Evolutionary conservation across 1,284 basidiomycete species (phyloP).

Genomic region (Marasmius fiardii): DNA sequence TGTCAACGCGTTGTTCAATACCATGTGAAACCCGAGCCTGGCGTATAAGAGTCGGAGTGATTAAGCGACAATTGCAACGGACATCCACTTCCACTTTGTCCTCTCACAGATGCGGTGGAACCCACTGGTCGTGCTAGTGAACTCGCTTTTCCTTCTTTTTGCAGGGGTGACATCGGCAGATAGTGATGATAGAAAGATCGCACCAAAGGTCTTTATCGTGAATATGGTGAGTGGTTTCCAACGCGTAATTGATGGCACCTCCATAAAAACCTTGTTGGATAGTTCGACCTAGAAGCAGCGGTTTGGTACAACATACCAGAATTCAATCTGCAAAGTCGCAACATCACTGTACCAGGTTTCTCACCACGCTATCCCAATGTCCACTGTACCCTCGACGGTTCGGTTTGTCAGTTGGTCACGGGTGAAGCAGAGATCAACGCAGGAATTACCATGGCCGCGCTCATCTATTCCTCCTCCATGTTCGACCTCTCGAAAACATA

Average conservation of each 20-base stretch:
- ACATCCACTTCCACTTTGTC: no score
- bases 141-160: no score
- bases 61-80: no score
- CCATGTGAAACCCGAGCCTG: no score
- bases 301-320: conserved; percentile 20
- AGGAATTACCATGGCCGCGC: conserved; percentile 34
- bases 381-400: conserved; percentile 34
- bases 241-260: background rate
- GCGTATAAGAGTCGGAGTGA: no score
- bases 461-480: conserved; percentile 29
- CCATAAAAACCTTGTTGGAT: background rate
- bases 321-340: conserved; percentile 32
- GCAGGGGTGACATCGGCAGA: no score
- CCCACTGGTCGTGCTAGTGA: no score
- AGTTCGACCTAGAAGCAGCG: conserved; percentile 16
- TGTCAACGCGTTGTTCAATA: no score
- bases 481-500: conserved; percentile 46
- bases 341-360: conserved; percentile 38
- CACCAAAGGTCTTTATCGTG: conserved; percentile 18
- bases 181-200: no score
- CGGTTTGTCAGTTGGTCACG: conserved; percentile 37
- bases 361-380: conserved; percentile 41
- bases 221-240: conserved; percentile 17
- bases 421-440: conserved; percentile 46
- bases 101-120: no score